These are phyloP conservation scores for Agastache rugosa DNA, from an alignment of 257 asterid genomes.

Conservation along the genomic window DNA sequence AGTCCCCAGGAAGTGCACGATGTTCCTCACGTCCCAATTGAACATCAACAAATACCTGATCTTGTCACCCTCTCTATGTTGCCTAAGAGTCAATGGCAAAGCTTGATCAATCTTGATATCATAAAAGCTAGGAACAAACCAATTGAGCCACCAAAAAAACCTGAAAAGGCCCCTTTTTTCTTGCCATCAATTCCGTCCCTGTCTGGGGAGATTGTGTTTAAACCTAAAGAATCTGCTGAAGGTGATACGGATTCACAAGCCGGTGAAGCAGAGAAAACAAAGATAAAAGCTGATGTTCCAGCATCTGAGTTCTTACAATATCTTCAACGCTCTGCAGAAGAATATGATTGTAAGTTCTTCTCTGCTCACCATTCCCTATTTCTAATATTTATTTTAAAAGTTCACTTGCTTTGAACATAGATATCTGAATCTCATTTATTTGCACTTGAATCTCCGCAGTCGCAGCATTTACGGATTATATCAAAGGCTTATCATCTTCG, in stretches of 20 bases:
- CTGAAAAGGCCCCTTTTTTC: slow-evolving; percentile 93
- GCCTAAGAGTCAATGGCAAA: slow-evolving; percentile 96
- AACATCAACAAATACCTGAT: slow-evolving; percentile 70
- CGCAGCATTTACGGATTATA: slow-evolving; percentile 69
- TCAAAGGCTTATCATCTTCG: slow-evolving; percentile 78
- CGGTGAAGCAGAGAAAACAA: slow-evolving; percentile 39
- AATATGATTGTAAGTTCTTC: slow-evolving; percentile 62
- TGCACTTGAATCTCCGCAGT: slow-evolving; percentile 56
- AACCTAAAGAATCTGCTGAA: slow-evolving; percentile 54
- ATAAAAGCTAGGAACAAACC: slow-evolving; percentile 91
- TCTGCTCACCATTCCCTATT: slow-evolving; percentile 6
- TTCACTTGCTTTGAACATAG: not conserved
- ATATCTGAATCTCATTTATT: slow-evolving; percentile 27
- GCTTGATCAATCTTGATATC: slow-evolving; percentile 88
- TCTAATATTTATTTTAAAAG: not conserved
- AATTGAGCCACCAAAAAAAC: slow-evolving; percentile 94
- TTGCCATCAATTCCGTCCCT: slow-evolving; percentile 81
- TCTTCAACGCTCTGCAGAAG: slow-evolving; percentile 59
- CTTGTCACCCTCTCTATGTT: slow-evolving; percentile 82
- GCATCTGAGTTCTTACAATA: slow-evolving; percentile 61
- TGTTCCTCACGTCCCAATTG: slow-evolving; percentile 39
- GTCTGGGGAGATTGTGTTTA: slow-evolving; percentile 78
- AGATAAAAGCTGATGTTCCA: slow-evolving; percentile 46
- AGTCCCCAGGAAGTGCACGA: slow-evolving; percentile 43
- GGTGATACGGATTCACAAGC: slow-evolving; percentile 52